Percentiles rank a stretch among this genome's conserved stretches.
Evolutionary conservation across 1,284 basidiomycete species (phyloP).

Genomic region (Tilletiopsis washingtonensis): DNA sequence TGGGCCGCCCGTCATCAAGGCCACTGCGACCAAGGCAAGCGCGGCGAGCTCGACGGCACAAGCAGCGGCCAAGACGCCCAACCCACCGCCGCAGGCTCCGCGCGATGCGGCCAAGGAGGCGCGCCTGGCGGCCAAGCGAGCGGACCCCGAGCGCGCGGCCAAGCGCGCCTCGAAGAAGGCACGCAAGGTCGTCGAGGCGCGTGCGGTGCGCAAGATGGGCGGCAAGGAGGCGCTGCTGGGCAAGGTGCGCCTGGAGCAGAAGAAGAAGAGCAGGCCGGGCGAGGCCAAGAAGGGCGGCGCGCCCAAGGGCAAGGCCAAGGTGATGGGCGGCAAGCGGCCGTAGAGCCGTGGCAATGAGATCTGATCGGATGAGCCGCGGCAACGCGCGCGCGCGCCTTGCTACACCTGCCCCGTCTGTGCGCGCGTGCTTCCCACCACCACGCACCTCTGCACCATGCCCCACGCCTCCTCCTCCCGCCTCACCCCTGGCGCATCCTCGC

Average conservation of each 20-base stretch:
- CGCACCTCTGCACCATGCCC: not conserved
- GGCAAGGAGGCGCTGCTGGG: not conserved
- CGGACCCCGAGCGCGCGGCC: slow-evolving; percentile 30
- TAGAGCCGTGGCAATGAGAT: not conserved
- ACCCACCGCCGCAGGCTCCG: slow-evolving; percentile 11
- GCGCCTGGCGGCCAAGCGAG: slow-evolving; percentile 31
- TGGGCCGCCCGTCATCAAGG: slow-evolving; percentile 10
- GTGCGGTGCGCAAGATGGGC: not conserved
- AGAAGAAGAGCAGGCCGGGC: slow-evolving; percentile 13
- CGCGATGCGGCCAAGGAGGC: slow-evolving; percentile 27
- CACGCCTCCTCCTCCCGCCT: not conserved
- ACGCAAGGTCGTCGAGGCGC: slow-evolving; percentile 13
- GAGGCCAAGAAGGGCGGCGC: slow-evolving; percentile 12
- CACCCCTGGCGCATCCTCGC: not conserved
- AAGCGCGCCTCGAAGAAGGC: slow-evolving; percentile 41
- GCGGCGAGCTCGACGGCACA: not conserved
- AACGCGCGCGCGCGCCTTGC: not conserved
- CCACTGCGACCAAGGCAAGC: slow-evolving; percentile 1
- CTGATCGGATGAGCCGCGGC: not conserved
- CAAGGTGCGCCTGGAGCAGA: not conserved
- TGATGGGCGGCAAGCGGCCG: not conserved
- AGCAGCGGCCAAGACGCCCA: slow-evolving; percentile 16
- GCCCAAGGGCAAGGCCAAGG: slow-evolving; percentile 2
- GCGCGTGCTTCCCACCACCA: not conserved
- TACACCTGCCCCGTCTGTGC: not conserved